Percentiles rank a stretch among this genome's conserved stretches.
These are phyloP conservation scores for Fraxinus nigra DNA, from an alignment of 305 asterid species.

Conservation along the genomic window DNA sequence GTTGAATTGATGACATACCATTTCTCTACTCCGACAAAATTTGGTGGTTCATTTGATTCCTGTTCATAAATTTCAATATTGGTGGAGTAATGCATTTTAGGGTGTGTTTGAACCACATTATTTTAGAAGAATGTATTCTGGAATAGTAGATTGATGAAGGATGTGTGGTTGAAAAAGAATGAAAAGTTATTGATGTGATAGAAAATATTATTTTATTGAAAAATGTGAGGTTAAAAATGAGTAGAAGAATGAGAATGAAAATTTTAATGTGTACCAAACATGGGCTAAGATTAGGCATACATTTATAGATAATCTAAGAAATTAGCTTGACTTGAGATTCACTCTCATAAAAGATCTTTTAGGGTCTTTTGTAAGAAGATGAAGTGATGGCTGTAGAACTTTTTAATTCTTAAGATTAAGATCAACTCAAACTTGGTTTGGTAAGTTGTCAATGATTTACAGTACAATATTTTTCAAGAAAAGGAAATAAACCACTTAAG, in stretches of 20 bases:
- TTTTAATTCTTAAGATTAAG: constrained; percentile 8
- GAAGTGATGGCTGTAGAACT: constrained; percentile 1
- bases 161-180: not conserved
- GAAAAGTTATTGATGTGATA: too few relatives aligned
- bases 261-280: too few relatives aligned
- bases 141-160: not conserved
- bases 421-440: not conserved
- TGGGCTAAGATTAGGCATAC: not conserved
- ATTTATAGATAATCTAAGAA: not conserved
- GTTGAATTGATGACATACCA: not conserved
- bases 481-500: not conserved
- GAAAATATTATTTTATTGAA: too few relatives aligned
- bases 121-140: too few relatives aligned
- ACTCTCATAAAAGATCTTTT: not conserved
- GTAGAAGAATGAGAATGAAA: too few relatives aligned
- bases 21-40: not conserved
- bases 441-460: not conserved
- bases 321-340: not conserved
- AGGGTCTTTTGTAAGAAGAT: not conserved
- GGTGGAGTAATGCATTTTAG: not conserved
- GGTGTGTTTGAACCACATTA: too few relatives aligned
- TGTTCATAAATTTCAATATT: not conserved
- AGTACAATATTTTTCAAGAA: not conserved
- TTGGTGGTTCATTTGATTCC: not conserved
- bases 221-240: too few relatives aligned